A percentile compares a stretch with the other conserved stretches of the same genome.
Conservation (phyloP, 1,284 basidiomycete species). For the Athelia sp. region DNA sequence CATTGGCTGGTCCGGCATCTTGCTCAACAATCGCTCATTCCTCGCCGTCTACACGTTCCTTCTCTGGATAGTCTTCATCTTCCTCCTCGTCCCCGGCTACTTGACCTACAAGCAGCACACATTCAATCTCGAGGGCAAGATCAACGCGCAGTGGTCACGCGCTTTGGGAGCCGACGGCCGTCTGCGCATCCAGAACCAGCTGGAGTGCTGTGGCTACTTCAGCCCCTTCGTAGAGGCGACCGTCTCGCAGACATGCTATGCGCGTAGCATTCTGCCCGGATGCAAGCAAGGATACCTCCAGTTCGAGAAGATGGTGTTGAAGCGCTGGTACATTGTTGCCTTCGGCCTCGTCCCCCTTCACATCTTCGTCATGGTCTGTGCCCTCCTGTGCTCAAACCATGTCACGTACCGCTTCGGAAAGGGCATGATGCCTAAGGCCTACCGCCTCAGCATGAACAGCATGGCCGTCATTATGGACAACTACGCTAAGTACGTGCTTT, state of each 20-base stretch:
- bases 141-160: slow-evolving; percentile 66
- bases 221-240: slow-evolving; percentile 67
- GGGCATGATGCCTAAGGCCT: slow-evolving; percentile 72
- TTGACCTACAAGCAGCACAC: slow-evolving; percentile 58
- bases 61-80: slow-evolving; percentile 60
- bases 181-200: slow-evolving; percentile 57
- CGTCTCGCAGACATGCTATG: slow-evolving; percentile 57
- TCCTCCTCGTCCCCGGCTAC: slow-evolving; percentile 66
- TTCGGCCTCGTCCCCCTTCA: slow-evolving; percentile 58
- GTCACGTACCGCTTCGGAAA: slow-evolving; percentile 76
- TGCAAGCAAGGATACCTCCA: slow-evolving; percentile 56
- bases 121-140: slow-evolving; percentile 72
- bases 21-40: slow-evolving; percentile 70
- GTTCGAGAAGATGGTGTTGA: slow-evolving; percentile 46
- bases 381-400: slow-evolving; percentile 64
- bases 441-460: slow-evolving; percentile 54
- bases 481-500: slow-evolving; percentile 50
- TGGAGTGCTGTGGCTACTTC: slow-evolving; percentile 69
- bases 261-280: slow-evolving; percentile 55
- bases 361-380: slow-evolving; percentile 47
- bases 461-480: slow-evolving; percentile 74
- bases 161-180: slow-evolving; percentile 47
- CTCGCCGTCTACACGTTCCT: slow-evolving; percentile 61
- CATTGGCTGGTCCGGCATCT: slow-evolving; percentile 64
- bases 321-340: slow-evolving; percentile 50